Percentiles rank a stretch among this genome's conserved stretches.
phyloP scores from a whole-genome alignment of 2,329 filamentous ascomycete genomes.

The Fusarium nematophilum region DNA sequence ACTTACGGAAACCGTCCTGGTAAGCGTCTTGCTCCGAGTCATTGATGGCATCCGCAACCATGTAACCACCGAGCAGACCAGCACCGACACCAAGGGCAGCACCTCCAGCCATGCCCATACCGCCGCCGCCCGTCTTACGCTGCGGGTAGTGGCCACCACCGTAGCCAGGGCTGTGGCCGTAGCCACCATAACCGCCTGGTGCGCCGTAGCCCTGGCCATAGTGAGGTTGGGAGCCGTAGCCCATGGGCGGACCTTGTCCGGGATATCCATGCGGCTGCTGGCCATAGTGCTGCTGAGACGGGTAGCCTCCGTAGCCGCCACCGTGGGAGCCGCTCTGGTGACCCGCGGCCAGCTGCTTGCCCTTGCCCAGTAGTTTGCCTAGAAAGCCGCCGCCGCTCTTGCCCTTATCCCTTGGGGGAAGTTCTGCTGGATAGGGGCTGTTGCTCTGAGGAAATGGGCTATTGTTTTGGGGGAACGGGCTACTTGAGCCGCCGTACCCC shows the following conservation, averaged over 20 bases:
- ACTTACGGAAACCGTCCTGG: slow-evolving; percentile 56
- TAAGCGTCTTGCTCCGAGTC: slow-evolving; percentile 70
- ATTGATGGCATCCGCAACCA: slow-evolving; percentile 76
- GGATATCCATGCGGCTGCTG: slow-evolving; percentile 41
- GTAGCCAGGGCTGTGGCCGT: slow-evolving; percentile 45
- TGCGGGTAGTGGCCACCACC: slow-evolving; percentile 40
- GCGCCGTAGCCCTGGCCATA: slow-evolving; percentile 39
- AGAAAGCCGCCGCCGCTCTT: slow-evolving; percentile 60
- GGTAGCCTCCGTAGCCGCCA: slow-evolving; percentile 41
- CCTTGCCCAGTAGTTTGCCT: slow-evolving; percentile 65
- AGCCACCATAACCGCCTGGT: slow-evolving; percentile 39
- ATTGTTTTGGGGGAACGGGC: slow-evolving; percentile 45
- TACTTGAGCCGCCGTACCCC: slow-evolving; percentile 46
- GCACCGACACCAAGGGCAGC: slow-evolving; percentile 83
- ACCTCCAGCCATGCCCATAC: slow-evolving; percentile 77
- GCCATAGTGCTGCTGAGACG: slow-evolving; percentile 44
- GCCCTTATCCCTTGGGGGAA: slow-evolving; percentile 55
- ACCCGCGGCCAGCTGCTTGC: slow-evolving; percentile 50
- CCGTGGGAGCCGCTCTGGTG: slow-evolving; percentile 35
- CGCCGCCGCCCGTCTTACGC: slow-evolving; percentile 56
- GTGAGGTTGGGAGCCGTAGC: slow-evolving; percentile 42
- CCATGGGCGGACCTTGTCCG: slow-evolving; percentile 42
- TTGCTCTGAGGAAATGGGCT: slow-evolving; percentile 45
- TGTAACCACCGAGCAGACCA: slow-evolving; percentile 80
- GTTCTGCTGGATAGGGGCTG: slow-evolving; percentile 50